These are phyloP conservation scores for Trypanosoma theileri DNA, from an alignment of 208 protist species.

Conservation along the genomic window DNA sequence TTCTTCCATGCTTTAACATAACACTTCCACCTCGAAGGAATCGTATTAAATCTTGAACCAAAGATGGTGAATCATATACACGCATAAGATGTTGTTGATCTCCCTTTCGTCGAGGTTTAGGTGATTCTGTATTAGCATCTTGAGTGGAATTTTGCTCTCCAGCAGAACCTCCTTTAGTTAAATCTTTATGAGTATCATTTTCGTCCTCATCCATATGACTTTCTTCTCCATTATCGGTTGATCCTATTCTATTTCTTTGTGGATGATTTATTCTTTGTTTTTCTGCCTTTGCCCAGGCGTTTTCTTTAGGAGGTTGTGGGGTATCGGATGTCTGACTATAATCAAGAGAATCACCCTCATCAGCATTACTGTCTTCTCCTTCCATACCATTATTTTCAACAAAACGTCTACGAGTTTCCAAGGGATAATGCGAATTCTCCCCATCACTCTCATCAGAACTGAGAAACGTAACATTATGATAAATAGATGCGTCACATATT, in stretches of 20 bases:
- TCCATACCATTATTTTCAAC: background rate
- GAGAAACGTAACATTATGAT: conserved; percentile 75
- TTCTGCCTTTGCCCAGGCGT: background rate
- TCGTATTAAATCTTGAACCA: conserved; percentile 81
- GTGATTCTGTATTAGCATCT: conserved; percentile 31
- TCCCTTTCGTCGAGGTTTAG: conserved; percentile 19
- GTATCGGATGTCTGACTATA: background rate
- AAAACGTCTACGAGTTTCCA: conserved; percentile 31
- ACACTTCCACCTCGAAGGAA: conserved; percentile 81
- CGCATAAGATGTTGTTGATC: conserved; percentile 73
- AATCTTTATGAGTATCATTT: background rate
- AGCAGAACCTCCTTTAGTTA: background rate
- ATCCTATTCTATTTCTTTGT: background rate
- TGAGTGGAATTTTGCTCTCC: background rate
- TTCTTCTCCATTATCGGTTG: background rate
- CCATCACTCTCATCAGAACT: conserved; percentile 85
- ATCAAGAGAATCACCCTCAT: background rate
- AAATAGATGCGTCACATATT: conserved; percentile 24
- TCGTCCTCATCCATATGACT: background rate
- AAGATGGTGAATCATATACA: conserved; percentile 85
- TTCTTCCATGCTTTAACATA: conserved; percentile 92
- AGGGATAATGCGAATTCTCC: conserved; percentile 75
- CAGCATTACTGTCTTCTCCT: background rate
- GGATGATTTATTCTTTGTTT: background rate
- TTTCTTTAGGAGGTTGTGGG: background rate